phyloP scores from a whole-genome alignment of 345 rosid species.

The Xanthoceras sorbifolium region DNA sequence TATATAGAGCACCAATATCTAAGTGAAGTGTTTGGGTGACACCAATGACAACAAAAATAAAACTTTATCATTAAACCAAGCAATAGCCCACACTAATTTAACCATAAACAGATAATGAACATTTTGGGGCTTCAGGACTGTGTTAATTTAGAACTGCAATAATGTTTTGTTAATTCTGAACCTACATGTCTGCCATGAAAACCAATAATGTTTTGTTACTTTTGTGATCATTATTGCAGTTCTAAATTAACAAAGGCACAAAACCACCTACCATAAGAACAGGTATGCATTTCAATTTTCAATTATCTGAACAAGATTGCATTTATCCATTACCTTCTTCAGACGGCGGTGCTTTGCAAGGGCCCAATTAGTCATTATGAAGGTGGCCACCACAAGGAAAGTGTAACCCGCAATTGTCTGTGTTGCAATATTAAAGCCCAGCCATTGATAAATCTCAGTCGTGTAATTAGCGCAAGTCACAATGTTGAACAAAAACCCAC shows the following conservation, averaged over 20 bases:
- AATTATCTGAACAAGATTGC: not conserved
- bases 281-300: not conserved
- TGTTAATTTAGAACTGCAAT: not conserved
- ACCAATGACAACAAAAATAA: too few relatives aligned
- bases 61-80: not conserved
- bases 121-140: too few relatives aligned
- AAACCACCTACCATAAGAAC: not conserved
- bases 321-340: conserved; percentile 41
- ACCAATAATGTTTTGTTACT: too few relatives aligned
- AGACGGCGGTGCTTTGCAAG: conserved; percentile 55
- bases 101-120: not conserved
- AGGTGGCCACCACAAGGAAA: conserved; percentile 47
- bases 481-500: conserved; percentile 48
- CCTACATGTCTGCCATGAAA: too few relatives aligned
- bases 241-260: too few relatives aligned
- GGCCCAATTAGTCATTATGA: conserved; percentile 60
- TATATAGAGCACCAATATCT: not conserved
- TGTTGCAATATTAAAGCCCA: conserved; percentile 58
- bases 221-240: too few relatives aligned
- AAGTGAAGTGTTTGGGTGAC: not conserved
- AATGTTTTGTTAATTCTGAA: too few relatives aligned
- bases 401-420: conserved; percentile 52
- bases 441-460: conserved; percentile 63
- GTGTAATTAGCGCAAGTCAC: conserved; percentile 59
- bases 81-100: not conserved